Percentiles rank a stretch among this genome's conserved stretches.
Conservation (phyloP, 179 eudicot genomes). For the Monotropa hypopitys region DNA sequence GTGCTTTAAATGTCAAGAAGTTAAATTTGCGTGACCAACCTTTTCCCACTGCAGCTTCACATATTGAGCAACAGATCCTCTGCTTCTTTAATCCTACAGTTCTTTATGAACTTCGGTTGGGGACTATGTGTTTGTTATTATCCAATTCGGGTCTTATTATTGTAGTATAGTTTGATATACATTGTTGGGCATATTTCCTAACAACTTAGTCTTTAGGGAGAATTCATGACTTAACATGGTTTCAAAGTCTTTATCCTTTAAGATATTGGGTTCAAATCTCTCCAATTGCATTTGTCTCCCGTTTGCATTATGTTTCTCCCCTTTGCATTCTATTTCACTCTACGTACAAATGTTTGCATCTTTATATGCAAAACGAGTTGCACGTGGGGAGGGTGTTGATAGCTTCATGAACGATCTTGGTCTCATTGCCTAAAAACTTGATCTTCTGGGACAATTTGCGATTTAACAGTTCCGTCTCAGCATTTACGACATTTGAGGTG, state of each 20-base stretch:
- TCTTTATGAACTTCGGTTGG: background rate
- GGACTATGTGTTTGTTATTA: background rate
- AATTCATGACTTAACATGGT: background rate
- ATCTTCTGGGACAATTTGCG: too few relatives aligned
- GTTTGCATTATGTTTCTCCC: too few relatives aligned
- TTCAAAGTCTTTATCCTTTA: background rate
- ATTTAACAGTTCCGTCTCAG: too few relatives aligned
- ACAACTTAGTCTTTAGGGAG: background rate
- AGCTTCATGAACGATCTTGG: too few relatives aligned
- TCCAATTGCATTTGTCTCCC: too few relatives aligned
- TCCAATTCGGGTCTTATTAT: background rate
- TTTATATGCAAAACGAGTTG: too few relatives aligned
- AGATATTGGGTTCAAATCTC: too few relatives aligned
- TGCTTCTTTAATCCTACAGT: background rate
- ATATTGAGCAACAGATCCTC: background rate
- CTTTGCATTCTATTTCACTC: too few relatives aligned
- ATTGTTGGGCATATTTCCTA: background rate
- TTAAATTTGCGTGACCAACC: background rate
- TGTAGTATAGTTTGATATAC: background rate
- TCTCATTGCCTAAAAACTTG: too few relatives aligned
- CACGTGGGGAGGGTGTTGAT: too few relatives aligned
- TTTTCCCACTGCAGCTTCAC: background rate
- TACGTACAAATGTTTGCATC: too few relatives aligned
- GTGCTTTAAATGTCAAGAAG: background rate
- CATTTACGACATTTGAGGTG: too few relatives aligned